Conservation (phyloP, 225 moss, liverwort and hornwort genomes). For the Asterella californica region DNA sequence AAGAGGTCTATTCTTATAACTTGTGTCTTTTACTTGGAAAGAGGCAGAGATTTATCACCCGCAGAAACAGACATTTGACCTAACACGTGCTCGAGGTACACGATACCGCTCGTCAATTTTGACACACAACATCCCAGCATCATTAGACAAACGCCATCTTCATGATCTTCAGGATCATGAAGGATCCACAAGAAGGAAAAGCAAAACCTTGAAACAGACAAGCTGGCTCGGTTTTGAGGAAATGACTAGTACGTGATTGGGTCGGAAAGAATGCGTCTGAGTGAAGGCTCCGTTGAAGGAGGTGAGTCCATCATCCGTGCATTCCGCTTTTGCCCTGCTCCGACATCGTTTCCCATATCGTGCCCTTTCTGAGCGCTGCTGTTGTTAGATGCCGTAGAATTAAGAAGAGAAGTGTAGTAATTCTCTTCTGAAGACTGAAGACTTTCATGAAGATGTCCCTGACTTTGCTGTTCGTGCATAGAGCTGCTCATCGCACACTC, state of each 20-base stretch:
- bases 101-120: not conserved
- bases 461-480: constrained; percentile 57
- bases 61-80: not conserved
- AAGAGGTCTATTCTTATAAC: no score
- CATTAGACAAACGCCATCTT: not conserved
- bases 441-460: constrained; percentile 60
- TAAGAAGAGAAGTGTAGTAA: constrained; percentile 82
- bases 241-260: constrained; percentile 66
- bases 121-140: not conserved
- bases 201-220: not conserved
- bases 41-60: not conserved
- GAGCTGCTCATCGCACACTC: constrained; percentile 52
- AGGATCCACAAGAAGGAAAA: not conserved
- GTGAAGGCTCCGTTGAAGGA: constrained; percentile 55
- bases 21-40: not conserved
- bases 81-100: not conserved
- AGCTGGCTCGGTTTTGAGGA: not conserved
- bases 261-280: constrained; percentile 86
- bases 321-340: constrained; percentile 40
- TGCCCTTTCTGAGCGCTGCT: constrained; percentile 58
- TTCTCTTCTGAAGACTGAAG: constrained; percentile 66
- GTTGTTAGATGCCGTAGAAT: constrained; percentile 60
- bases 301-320: constrained; percentile 62
- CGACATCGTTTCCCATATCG: constrained; percentile 49
- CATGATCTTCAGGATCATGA: not conserved